Percentiles rank a stretch among this genome's conserved stretches.
Evolutionary conservation across 306 rosid species (phyloP).

Genomic region (Dalbergia cochinchinensis): DNA sequence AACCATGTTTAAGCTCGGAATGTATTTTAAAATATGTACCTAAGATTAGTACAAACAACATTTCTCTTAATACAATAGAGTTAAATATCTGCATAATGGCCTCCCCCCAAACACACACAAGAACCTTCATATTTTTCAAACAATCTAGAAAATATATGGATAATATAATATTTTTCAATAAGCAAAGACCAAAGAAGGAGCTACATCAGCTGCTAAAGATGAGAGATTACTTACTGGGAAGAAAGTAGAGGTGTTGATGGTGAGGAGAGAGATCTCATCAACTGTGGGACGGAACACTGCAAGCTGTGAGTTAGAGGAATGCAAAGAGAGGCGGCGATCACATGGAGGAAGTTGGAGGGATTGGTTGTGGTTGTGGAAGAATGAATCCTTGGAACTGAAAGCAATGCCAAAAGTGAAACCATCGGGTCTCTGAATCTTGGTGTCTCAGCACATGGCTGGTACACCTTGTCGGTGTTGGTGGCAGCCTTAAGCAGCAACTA

Average conservation of each 20-base stretch:
- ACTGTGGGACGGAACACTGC: conserved; percentile 75
- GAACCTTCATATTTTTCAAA: conserved; percentile 2
- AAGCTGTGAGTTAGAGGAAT: conserved; percentile 61
- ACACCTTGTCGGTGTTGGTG: conserved; percentile 56
- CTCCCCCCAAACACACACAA: no score
- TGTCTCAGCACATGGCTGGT: conserved; percentile 73
- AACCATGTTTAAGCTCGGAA: no score
- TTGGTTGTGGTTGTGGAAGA: conserved; percentile 57
- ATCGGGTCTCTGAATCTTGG: conserved; percentile 77
- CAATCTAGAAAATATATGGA: neutral
- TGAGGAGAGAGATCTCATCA: conserved; percentile 80
- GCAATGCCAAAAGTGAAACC: conserved; percentile 81
- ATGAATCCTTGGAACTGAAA: conserved; percentile 59
- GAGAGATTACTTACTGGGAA: conserved; percentile 55
- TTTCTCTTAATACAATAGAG: no score
- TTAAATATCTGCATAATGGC: no score
- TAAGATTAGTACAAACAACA: no score
- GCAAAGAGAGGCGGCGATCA: conserved; percentile 69
- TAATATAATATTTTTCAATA: neutral
- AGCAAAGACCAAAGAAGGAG: neutral
- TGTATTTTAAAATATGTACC: no score
- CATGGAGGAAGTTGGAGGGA: conserved; percentile 82
- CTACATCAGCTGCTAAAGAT: no score
- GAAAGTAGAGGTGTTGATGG: conserved; percentile 66
- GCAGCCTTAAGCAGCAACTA: neutral